phyloP scores from a whole-genome alignment of 108 stramenopile species.

The Conticribra weissflogii region DNA sequence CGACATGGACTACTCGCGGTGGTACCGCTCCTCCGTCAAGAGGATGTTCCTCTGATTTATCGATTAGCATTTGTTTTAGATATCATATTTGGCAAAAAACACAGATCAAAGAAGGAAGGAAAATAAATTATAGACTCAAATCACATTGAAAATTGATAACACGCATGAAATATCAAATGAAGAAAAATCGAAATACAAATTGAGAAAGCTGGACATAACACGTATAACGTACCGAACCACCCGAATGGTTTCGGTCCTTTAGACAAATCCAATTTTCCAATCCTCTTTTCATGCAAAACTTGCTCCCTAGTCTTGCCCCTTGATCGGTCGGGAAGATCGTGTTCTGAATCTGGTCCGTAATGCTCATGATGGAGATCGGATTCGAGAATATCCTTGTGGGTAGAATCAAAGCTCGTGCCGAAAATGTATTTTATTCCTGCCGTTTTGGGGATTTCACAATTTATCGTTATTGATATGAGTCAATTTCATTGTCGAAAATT shows the following conservation, averaged over 20 bases:
- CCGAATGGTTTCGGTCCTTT: constrained; percentile 78
- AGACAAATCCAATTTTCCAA: constrained; percentile 45
- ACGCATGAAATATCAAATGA: too few relatives aligned
- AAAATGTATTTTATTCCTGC: constrained; percentile 80
- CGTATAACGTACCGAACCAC: constrained; percentile 40
- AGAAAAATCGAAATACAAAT: too few relatives aligned
- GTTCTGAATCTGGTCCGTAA: constrained; percentile 53
- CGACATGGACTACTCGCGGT: constrained; percentile 77
- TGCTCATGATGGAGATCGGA: constrained; percentile 60
- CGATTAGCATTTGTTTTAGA: too few relatives aligned
- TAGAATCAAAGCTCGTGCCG: constrained; percentile 76
- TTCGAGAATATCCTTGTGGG: constrained; percentile 68
- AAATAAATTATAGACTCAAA: neutral
- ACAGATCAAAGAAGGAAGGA: too few relatives aligned
- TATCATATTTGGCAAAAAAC: too few relatives aligned
- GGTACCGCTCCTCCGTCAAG: constrained; percentile 83
- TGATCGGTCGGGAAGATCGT: constrained; percentile 58
- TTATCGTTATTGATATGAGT: too few relatives aligned
- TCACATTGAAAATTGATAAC: neutral
- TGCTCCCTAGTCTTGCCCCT: constrained; percentile 60
- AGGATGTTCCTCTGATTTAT: constrained; percentile 73
- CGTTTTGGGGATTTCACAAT: constrained; percentile 1
- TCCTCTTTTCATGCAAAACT: constrained; percentile 68
- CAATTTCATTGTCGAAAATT: too few relatives aligned
- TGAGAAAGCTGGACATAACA: too few relatives aligned